Conservation (phyloP, 129 eudicot species). For the Apium graveolens region DNA sequence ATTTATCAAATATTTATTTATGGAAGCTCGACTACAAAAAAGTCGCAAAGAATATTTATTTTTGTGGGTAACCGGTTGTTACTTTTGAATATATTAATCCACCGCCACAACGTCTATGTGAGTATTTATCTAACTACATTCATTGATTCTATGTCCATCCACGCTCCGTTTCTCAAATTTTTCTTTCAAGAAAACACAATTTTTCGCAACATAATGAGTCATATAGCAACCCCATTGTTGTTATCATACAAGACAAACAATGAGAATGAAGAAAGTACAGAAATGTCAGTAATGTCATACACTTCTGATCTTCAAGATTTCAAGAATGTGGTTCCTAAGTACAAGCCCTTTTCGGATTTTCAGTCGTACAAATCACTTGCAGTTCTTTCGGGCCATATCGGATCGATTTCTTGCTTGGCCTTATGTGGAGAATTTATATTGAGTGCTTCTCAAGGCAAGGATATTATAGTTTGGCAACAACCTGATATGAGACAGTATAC, state of each 20-base stretch:
- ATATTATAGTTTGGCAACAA: constrained; percentile 92
- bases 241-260: constrained; percentile 19
- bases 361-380: constrained; percentile 52
- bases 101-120: not conserved
- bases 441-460: constrained; percentile 87
- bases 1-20: too few relatives aligned
- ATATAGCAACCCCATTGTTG: constrained; percentile 35
- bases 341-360: constrained; percentile 24
- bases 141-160: not conserved
- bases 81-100: not conserved
- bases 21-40: too few relatives aligned
- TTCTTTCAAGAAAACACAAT: constrained; percentile 14
- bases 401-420: constrained; percentile 68
- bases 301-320: constrained; percentile 25
- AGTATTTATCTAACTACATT: not conserved
- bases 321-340: constrained; percentile 18
- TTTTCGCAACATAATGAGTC: constrained; percentile 12
- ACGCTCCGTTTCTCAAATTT: not conserved
- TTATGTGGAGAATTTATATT: constrained; percentile 84
- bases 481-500: constrained; percentile 71
- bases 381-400: constrained; percentile 62
- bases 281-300: constrained; percentile 24
- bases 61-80: not conserved
- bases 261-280: constrained; percentile 47
- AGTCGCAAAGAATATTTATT: too few relatives aligned